phyloP scores from a whole-genome alignment of 2,329 filamentous ascomycete species.

The Paecilomyces sp. region DNA sequence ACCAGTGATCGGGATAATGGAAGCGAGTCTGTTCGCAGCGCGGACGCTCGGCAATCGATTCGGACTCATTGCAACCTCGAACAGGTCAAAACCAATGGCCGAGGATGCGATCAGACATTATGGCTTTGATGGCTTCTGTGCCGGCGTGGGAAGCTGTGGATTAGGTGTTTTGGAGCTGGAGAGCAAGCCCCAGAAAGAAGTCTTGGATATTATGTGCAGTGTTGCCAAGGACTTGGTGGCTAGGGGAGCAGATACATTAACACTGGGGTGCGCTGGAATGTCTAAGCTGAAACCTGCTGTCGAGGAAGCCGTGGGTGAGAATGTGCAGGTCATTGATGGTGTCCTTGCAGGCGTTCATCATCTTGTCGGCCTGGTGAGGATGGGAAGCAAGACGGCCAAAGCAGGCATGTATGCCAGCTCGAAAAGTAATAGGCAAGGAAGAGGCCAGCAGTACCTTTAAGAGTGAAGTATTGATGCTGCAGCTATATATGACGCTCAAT shows the following conservation, averaged over 20 bases:
- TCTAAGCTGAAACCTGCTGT: constrained; percentile 39
- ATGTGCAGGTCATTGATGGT: constrained; percentile 44
- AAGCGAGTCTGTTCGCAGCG: constrained; percentile 43
- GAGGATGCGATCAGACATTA: constrained; percentile 35
- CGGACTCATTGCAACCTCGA: constrained; percentile 38
- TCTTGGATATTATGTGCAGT: constrained; percentile 31
- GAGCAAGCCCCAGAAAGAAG: constrained; percentile 29
- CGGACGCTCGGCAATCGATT: constrained; percentile 43
- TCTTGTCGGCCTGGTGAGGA: constrained; percentile 16
- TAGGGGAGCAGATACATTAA: constrained; percentile 36
- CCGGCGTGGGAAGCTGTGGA: constrained; percentile 35
- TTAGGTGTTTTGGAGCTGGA: constrained; percentile 42
- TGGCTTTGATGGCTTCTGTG: constrained; percentile 36
- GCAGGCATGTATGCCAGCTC: constrained; percentile 21
- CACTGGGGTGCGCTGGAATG: constrained; percentile 46
- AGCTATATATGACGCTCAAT: neutral
- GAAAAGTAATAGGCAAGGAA: constrained; percentile 13
- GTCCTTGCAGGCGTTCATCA: constrained; percentile 36
- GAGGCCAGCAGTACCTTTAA: constrained; percentile 24
- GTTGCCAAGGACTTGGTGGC: constrained; percentile 34
- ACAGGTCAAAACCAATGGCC: constrained; percentile 33
- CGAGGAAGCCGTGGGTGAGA: constrained; percentile 39
- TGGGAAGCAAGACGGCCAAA: constrained; percentile 22
- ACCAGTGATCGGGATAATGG: constrained; percentile 46
- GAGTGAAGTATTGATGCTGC: neutral